Percentiles rank a stretch among this genome's conserved stretches.
Evolutionary conservation across 306 rosid genomes (phyloP).

Genomic region (Aeschynomene evenia): DNA sequence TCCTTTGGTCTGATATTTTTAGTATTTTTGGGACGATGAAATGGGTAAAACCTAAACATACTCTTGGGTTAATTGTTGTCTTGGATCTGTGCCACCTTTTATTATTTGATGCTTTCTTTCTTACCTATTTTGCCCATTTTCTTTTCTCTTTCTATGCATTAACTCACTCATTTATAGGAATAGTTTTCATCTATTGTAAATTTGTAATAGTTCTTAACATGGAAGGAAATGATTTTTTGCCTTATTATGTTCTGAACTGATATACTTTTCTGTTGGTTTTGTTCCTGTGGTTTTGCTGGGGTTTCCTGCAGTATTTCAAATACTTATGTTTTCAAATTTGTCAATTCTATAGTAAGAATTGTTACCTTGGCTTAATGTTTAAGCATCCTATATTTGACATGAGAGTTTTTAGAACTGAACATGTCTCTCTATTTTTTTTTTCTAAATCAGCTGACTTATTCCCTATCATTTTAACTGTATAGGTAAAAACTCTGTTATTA

Average conservation of each 20-base stretch:
- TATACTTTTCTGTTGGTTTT: neutral
- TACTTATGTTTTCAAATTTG: neutral
- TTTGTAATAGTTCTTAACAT: neutral
- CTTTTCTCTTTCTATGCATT: neutral
- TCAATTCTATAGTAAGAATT: neutral
- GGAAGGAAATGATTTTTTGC: neutral
- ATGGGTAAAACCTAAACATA: neutral
- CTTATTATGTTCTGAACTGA: neutral
- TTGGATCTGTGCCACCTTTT: neutral
- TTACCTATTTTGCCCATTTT: neutral
- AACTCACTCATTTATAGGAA: neutral
- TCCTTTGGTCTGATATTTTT: neutral
- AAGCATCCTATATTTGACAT: neutral
- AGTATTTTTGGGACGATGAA: neutral
- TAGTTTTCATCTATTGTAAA: neutral
- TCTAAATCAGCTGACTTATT: neutral
- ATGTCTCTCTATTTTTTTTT: neutral
- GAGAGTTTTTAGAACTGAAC: conserved; percentile 7
- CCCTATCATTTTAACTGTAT: neutral
- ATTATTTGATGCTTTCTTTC: neutral
- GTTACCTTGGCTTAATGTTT: neutral
- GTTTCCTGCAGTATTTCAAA: neutral
- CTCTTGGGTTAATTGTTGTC: neutral
- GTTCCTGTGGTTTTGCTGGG: neutral
- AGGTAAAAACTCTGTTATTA: neutral